A percentile compares a stretch with the other conserved stretches of the same genome.
These are phyloP conservation scores for Asterionellopsis glacialis DNA, from an alignment of 108 stramenopile species.

Conservation along the genomic window DNA sequence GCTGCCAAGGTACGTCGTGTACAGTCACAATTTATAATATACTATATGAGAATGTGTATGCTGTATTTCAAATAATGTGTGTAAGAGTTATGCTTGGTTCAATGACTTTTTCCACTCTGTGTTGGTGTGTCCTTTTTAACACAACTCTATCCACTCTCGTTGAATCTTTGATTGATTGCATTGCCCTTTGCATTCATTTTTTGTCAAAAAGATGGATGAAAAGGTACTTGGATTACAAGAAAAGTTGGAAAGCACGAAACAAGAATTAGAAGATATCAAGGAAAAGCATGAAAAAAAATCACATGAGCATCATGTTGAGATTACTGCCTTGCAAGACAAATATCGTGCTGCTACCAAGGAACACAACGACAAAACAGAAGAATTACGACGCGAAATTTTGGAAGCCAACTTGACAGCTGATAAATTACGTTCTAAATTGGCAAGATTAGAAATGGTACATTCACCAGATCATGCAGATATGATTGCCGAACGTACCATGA, in stretches of 20 bases:
- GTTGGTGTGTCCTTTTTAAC: background rate
- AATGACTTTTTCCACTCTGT: too few relatives aligned
- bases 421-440: background rate
- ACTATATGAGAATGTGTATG: background rate
- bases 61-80: too few relatives aligned
- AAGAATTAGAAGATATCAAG: too few relatives aligned
- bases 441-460: background rate
- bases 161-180: background rate
- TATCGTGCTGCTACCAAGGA: background rate
- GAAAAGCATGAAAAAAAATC: too few relatives aligned
- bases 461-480: background rate
- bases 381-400: conserved; percentile 2
- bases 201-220: too few relatives aligned
- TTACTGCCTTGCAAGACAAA: too few relatives aligned
- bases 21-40: background rate
- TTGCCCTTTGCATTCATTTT: background rate
- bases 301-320: too few relatives aligned
- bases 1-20: background rate
- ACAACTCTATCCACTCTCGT: background rate
- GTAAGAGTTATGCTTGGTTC: too few relatives aligned
- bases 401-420: background rate
- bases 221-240: too few relatives aligned
- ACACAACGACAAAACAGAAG: background rate
- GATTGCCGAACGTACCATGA: conserved; percentile 1
- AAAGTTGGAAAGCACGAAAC: too few relatives aligned